phyloP scores from a whole-genome alignment of 202 grass and related monocot genomes.

The Setaria viridis region DNA sequence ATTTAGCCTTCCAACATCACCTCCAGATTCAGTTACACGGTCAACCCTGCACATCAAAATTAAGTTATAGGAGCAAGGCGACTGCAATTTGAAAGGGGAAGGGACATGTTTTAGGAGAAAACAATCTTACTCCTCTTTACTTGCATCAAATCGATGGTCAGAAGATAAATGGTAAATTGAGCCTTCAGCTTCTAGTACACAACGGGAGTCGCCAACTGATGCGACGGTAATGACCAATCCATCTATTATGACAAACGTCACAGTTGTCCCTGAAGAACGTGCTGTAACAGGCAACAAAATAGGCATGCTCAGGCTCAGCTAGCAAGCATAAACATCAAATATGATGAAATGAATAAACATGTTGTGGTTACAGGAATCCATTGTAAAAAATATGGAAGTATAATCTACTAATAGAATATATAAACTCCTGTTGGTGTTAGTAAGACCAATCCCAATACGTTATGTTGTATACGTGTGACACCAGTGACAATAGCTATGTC shows the following conservation, averaged over 20 bases:
- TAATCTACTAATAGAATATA: background rate
- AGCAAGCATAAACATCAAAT: constrained; percentile 3
- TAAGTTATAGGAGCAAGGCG: constrained; percentile 26
- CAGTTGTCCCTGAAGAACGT: constrained; percentile 87
- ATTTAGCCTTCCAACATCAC: constrained; percentile 90
- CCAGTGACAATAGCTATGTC: background rate
- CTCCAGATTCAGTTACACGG: constrained; percentile 86
- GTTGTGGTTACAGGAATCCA: background rate
- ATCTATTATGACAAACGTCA: constrained; percentile 98
- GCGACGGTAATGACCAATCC: constrained; percentile 78
- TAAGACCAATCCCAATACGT: constrained; percentile 10
- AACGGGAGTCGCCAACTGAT: constrained; percentile 95
- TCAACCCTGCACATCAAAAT: constrained; percentile 67
- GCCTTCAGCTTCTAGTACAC: constrained; percentile 91
- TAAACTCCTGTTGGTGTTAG: constrained; percentile 9
- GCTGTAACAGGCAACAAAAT: constrained; percentile 54
- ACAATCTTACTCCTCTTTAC: constrained; percentile 89
- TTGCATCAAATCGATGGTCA: constrained; percentile 89
- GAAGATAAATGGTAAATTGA: constrained; percentile 82
- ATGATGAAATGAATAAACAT: background rate
- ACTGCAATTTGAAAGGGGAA: constrained; percentile 33
- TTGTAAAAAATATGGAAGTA: background rate
- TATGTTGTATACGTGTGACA: background rate
- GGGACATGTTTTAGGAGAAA: background rate
- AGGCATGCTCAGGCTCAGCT: constrained; percentile 8